Conservation (phyloP, 1,284 basidiomycete genomes). For the Taiwanofungus camphoratus region DNA sequence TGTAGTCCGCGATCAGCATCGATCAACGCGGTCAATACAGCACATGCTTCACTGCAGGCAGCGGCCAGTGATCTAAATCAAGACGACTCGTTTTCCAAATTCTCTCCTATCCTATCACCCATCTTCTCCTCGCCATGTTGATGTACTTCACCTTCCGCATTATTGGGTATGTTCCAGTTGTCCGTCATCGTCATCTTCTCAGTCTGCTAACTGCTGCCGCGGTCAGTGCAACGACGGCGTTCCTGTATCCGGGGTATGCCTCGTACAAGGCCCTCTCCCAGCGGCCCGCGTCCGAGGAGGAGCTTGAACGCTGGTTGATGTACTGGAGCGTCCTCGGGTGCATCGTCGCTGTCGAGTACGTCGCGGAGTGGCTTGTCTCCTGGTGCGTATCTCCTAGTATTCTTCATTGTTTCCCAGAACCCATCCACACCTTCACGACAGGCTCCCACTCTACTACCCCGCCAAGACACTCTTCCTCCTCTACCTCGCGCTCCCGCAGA, state of each 20-base stretch:
- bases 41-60: no score
- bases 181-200: not conserved
- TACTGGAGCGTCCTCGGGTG: conserved; percentile 85
- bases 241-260: conserved; percentile 80
- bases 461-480: conserved; percentile 82
- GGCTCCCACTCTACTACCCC: conserved; percentile 86
- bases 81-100: not conserved
- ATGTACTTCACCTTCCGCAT: conserved; percentile 27
- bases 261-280: conserved; percentile 82
- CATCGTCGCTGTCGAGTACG: conserved; percentile 67
- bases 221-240: conserved; percentile 57
- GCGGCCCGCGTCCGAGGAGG: conserved; percentile 70
- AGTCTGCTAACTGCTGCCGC: not conserved
- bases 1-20: no score
- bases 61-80: not conserved
- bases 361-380: conserved; percentile 78
- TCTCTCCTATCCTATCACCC: no score
- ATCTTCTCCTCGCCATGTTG: conserved; percentile 17
- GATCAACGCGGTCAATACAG: no score
- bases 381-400: conserved; percentile 45
- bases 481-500: conserved; percentile 88
- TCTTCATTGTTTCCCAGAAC: conserved; percentile 6
- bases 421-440: conserved; percentile 24
- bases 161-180: conserved; percentile 20
- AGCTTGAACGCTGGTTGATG: conserved; percentile 85